Conservation (phyloP, 257 asterid genomes). For the Agastache rugosa region DNA sequence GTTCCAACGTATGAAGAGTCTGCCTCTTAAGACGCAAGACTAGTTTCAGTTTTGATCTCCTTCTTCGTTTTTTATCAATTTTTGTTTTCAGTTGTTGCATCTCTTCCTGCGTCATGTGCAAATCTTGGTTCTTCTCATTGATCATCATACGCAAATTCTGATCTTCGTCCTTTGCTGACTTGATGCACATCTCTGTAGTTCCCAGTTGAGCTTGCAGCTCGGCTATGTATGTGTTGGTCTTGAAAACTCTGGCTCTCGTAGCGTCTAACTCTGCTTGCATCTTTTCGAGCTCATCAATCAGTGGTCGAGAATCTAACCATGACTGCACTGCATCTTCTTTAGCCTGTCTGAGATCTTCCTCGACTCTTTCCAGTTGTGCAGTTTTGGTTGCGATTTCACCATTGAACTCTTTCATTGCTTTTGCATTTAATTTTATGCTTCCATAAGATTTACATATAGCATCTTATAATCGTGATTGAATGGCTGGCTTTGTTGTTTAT, state of each 20-base stretch:
- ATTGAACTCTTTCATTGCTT: slow-evolving; percentile 23
- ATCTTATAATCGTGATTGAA: not conserved
- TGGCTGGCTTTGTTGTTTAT: slow-evolving; percentile 13
- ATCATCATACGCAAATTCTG: slow-evolving; percentile 34
- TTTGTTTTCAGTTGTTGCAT: slow-evolving; percentile 50
- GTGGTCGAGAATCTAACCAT: slow-evolving; percentile 70
- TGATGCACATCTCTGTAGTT: slow-evolving; percentile 38
- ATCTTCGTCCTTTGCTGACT: slow-evolving; percentile 55
- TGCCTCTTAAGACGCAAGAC: slow-evolving; percentile 52
- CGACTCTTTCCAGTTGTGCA: slow-evolving; percentile 46
- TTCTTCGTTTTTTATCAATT: slow-evolving; percentile 51
- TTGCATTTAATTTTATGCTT: not conserved
- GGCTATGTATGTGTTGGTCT: slow-evolving; percentile 31
- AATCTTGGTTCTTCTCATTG: slow-evolving; percentile 42
- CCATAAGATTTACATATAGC: slow-evolving; percentile 35
- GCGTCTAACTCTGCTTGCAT: slow-evolving; percentile 51
- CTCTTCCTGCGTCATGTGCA: slow-evolving; percentile 50
- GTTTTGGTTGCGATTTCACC: slow-evolving; percentile 32
- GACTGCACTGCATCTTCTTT: slow-evolving; percentile 70
- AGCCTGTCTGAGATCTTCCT: slow-evolving; percentile 54
- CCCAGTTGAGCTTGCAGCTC: slow-evolving; percentile 54
- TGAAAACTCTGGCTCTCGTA: slow-evolving; percentile 35
- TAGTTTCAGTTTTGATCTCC: slow-evolving; percentile 44
- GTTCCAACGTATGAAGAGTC: slow-evolving; percentile 56
- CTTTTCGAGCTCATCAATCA: slow-evolving; percentile 67